These are phyloP conservation scores for Neoarthrinium moseri DNA, from an alignment of 2,329 filamentous ascomycete genomes.

Conservation along the genomic window DNA sequence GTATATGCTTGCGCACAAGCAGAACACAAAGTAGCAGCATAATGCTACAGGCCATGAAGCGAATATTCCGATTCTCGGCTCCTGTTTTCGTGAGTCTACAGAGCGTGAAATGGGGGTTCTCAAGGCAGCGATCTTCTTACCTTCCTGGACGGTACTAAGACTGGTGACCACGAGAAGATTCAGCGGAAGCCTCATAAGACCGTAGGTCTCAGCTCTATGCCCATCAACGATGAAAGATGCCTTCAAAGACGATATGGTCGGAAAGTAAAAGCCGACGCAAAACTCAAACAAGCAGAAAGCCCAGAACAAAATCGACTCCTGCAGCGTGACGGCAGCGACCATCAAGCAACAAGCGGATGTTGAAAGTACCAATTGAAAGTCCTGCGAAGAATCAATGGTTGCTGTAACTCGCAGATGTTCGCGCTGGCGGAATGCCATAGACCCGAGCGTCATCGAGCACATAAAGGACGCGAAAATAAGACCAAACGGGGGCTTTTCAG, in stretches of 20 bases:
- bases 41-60: too few species aligned
- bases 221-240: constrained; percentile 43
- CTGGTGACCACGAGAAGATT: constrained; percentile 37
- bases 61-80: too few species aligned
- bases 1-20: too few species aligned
- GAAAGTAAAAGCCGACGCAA: constrained; percentile 58
- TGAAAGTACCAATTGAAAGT: too few species aligned
- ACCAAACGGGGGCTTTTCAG: too few species aligned
- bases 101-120: too few species aligned
- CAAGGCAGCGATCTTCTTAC: too few species aligned
- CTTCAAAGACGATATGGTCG: constrained; percentile 54
- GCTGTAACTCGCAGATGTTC: too few species aligned
- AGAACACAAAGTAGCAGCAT: too few species aligned
- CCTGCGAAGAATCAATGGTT: too few species aligned
- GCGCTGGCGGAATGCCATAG: constrained; percentile 24
- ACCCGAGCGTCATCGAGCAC: constrained; percentile 25
- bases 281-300: constrained; percentile 57
- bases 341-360: constrained; percentile 33
- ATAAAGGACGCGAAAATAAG: constrained; percentile 29
- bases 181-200: constrained; percentile 54
- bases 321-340: constrained; percentile 34
- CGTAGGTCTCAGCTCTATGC: constrained; percentile 53
- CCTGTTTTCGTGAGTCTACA: too few species aligned
- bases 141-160: constrained; percentile 43
- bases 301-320: too few species aligned